Evolutionary conservation across 768 basidiomycete species (phyloP).

Genomic region (Rhizopogon rudus): DNA sequence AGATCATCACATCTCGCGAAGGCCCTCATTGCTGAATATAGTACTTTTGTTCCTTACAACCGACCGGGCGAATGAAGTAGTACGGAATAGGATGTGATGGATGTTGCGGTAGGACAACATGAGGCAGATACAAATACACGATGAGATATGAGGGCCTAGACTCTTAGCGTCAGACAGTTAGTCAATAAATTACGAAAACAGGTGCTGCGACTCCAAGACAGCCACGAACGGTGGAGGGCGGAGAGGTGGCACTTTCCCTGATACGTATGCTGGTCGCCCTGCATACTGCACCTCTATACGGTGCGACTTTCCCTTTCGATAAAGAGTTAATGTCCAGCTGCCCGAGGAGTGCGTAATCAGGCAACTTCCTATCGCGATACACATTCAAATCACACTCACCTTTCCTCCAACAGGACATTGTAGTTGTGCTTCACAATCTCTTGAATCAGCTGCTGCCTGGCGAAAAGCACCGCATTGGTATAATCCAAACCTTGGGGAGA

Average conservation of each 20-base stretch:
- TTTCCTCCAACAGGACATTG: slow-evolving; percentile 63
- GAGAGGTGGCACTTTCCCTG: slow-evolving; percentile 40
- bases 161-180: slow-evolving; percentile 14
- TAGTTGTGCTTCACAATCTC: slow-evolving; percentile 51
- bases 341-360: slow-evolving; percentile 3
- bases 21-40: neutral
- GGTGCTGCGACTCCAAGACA: slow-evolving; percentile 42
- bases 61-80: slow-evolving; percentile 8
- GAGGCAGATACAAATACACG: slow-evolving; percentile 30
- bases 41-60: slow-evolving; percentile 20
- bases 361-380: neutral
- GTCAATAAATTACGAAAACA: slow-evolving; percentile 23
- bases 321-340: slow-evolving; percentile 66
- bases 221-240: slow-evolving; percentile 64
- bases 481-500: slow-evolving; percentile 41
- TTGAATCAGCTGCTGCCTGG: slow-evolving; percentile 58
- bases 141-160: slow-evolving; percentile 6
- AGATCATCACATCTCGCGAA: slow-evolving; percentile 22
- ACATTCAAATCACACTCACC: slow-evolving; percentile 35
- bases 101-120: slow-evolving; percentile 15
- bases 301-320: slow-evolving; percentile 56
- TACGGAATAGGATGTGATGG: slow-evolving; percentile 13
- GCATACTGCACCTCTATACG: slow-evolving; percentile 68
- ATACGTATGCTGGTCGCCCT: slow-evolving; percentile 58
- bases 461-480: slow-evolving; percentile 51